Conservation (phyloP, 768 basidiomycete genomes). For the Trametes elegans region DNA sequence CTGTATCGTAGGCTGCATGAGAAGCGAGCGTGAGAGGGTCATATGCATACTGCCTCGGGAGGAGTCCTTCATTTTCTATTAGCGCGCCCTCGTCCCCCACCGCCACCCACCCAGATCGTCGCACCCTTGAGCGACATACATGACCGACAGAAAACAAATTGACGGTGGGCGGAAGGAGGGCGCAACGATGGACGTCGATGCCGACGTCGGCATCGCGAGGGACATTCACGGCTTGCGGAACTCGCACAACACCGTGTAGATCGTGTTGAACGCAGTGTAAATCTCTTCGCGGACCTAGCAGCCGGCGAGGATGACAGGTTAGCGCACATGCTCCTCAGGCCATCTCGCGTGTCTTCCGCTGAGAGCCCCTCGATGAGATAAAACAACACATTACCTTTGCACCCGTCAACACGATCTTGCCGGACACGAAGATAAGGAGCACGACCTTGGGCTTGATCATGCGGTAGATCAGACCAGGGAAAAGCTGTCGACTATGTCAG, state of each 20-base stretch:
- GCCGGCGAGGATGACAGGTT: conserved; percentile 30
- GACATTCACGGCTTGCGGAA: conserved; percentile 76
- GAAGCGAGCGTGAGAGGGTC: conserved; percentile 16
- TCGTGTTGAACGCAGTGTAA: conserved; percentile 98
- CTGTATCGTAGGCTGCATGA: conserved; percentile 12
- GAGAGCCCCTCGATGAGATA: conserved; percentile 24
- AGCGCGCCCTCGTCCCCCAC: conserved; percentile 7
- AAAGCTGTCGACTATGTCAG: conserved; percentile 56
- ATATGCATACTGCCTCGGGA: conserved; percentile 26
- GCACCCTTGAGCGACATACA: conserved; percentile 12
- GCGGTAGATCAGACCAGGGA: conserved; percentile 98
- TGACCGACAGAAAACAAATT: conserved; percentile 3
- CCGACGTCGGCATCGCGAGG: background rate
- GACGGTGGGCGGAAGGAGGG: conserved; percentile 9
- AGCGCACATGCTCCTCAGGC: conserved; percentile 11
- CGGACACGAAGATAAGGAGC: conserved; percentile 96
- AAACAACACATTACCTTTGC: conserved; percentile 74
- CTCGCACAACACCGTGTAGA: conserved; percentile 96
- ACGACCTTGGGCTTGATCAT: conserved; percentile 99
- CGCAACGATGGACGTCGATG: conserved; percentile 1
- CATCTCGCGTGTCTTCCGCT: background rate
- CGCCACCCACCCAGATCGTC: conserved; percentile 11
- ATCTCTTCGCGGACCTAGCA: conserved; percentile 96
- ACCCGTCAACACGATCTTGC: conserved; percentile 98
- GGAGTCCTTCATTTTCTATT: conserved; percentile 26